Conservation (phyloP, 2,329 filamentous ascomycete species). For the Phoma sp. region DNA sequence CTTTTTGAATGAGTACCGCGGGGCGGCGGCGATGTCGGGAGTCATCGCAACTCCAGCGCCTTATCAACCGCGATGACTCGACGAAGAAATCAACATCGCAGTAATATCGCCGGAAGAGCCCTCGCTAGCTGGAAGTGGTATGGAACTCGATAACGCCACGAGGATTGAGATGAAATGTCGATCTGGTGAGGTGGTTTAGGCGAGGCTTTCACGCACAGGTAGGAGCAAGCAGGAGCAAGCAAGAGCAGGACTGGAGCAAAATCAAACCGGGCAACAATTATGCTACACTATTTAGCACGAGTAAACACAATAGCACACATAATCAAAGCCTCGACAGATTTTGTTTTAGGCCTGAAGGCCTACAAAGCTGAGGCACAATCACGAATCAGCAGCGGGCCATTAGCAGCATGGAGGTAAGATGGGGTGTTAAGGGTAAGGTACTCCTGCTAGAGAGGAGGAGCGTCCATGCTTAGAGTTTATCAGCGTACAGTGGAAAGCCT, state of each 20-base stretch:
- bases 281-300: background rate
- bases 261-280: background rate
- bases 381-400: no score
- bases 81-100: background rate
- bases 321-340: no score
- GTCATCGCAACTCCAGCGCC: conserved; percentile 10
- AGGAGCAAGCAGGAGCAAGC: background rate
- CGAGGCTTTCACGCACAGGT: background rate
- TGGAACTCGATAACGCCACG: background rate
- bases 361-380: no score
- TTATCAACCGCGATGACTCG: conserved; percentile 17
- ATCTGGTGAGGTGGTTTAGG: background rate
- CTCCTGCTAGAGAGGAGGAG: no score
- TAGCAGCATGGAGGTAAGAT: no score
- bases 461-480: no score
- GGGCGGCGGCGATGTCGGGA: conserved; percentile 33
- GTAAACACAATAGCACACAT: conserved; percentile 70
- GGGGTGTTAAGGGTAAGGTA: no score
- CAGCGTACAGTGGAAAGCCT: no score
- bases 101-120: background rate
- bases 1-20: conserved; percentile 35
- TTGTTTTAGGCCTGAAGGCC: no score
- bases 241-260: background rate
- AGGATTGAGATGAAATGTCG: background rate
- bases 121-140: background rate